phyloP scores from a whole-genome alignment of 2,329 filamentous ascomycete genomes.

The Colletotrichum sp. region DNA sequence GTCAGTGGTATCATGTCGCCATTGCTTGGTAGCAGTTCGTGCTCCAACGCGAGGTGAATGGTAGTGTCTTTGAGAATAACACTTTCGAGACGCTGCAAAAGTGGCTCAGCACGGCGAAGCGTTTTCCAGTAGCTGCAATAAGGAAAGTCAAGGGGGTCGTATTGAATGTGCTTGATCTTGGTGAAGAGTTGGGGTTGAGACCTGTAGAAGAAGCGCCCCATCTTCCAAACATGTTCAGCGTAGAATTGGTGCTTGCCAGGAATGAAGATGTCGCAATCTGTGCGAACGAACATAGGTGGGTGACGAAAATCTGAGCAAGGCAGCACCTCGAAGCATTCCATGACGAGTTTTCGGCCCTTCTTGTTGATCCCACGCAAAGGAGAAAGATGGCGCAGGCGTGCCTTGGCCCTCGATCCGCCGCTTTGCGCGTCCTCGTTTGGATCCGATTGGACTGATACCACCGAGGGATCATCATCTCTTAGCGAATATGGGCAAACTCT shows the following conservation, averaged over 20 bases:
- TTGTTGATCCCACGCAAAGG: not conserved
- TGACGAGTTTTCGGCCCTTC: not conserved
- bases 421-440: not conserved
- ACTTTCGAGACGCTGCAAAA: too few species aligned
- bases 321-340: not conserved
- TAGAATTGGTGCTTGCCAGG: not conserved
- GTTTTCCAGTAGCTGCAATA: not conserved
- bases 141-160: not conserved
- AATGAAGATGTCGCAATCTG: not conserved
- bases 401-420: not conserved
- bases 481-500: not conserved
- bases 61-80: too few species aligned
- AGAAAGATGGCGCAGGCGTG: not conserved
- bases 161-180: not conserved
- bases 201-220: not conserved
- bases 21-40: too few species aligned
- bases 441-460: not conserved
- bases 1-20: too few species aligned
- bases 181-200: not conserved
- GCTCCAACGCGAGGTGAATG: too few species aligned
- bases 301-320: not conserved
- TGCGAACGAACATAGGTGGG: not conserved
- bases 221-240: not conserved
- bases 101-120: not conserved
- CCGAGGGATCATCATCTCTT: not conserved